Evolutionary conservation across 352 stramenopile species (phyloP).

Genomic region (Phytophthora podocarpi): DNA sequence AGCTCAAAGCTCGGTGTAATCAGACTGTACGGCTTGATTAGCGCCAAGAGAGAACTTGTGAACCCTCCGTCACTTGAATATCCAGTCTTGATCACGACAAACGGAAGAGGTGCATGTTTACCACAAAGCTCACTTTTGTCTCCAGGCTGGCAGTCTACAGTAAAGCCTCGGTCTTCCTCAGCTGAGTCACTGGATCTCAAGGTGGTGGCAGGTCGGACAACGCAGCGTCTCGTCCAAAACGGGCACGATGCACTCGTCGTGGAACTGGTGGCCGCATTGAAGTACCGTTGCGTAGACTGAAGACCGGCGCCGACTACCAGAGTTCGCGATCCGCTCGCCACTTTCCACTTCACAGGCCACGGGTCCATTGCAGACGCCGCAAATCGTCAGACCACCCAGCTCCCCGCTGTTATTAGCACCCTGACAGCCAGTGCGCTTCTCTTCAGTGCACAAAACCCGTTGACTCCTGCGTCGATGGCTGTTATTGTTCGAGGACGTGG

Average conservation of each 20-base stretch:
- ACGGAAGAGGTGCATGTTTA: not conserved
- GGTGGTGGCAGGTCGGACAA: conserved; percentile 39
- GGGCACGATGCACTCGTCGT: conserved; percentile 50
- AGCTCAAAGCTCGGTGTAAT: conserved; percentile 16
- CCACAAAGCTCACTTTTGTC: not conserved
- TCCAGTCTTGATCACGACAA: conserved; percentile 14
- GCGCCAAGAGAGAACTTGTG: conserved; percentile 2
- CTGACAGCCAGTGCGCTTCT: not conserved
- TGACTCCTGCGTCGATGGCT: conserved; percentile 9
- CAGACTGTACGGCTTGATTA: conserved; percentile 12
- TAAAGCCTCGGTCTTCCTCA: not conserved
- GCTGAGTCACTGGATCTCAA: conserved; percentile 32
- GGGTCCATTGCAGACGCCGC: conserved; percentile 25
- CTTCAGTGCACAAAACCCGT: not conserved
- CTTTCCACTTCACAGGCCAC: conserved; percentile 14
- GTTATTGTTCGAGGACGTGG: conserved; percentile 1
- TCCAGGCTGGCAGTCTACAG: not conserved
- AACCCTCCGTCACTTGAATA: conserved; percentile 7
- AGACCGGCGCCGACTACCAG: conserved; percentile 6
- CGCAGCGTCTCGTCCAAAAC: conserved; percentile 40
- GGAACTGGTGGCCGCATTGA: conserved; percentile 41
- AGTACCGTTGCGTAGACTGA: conserved; percentile 36
- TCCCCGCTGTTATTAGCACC: not conserved
- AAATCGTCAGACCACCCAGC: conserved; percentile 3
- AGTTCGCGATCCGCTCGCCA: not conserved